Conservation (phyloP, 1,284 basidiomycete genomes). For the Cryptococcus maquisensis region DNA sequence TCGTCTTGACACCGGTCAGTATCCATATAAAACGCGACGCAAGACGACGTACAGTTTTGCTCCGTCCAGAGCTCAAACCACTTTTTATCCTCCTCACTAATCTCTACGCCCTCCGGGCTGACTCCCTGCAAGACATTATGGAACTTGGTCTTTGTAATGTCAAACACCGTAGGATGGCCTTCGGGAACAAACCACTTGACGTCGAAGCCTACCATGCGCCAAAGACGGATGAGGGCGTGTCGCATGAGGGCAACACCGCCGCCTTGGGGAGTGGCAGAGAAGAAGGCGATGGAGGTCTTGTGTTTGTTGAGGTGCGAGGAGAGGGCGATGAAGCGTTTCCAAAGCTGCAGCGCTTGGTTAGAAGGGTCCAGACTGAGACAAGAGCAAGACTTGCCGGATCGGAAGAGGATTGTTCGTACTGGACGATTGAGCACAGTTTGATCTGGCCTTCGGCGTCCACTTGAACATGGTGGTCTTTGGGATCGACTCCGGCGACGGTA, state of each 20-base stretch:
- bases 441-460: constrained; percentile 41
- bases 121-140: constrained; percentile 58
- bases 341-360: constrained; percentile 16
- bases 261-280: constrained; percentile 83
- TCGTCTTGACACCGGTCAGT: constrained; percentile 43
- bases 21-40: not conserved
- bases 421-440: constrained; percentile 28
- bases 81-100: constrained; percentile 68
- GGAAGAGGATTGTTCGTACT: constrained; percentile 40
- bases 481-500: constrained; percentile 26
- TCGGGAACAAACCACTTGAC: constrained; percentile 76
- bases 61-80: constrained; percentile 71
- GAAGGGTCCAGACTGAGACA: not conserved
- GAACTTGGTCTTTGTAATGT: constrained; percentile 80
- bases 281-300: constrained; percentile 79
- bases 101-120: constrained; percentile 64
- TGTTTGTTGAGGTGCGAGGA: constrained; percentile 74
- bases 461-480: constrained; percentile 31
- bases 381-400: constrained; percentile 22
- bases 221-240: constrained; percentile 78
- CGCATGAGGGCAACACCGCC: constrained; percentile 88
- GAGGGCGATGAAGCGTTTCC: constrained; percentile 58
- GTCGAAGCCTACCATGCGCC: constrained; percentile 68
- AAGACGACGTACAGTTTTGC: constrained; percentile 52
- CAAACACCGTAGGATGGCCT: constrained; percentile 78